Evolutionary conservation across 2,329 filamentous ascomycete genomes (phyloP).

Genomic region (Apiospora saccharicola): DNA sequence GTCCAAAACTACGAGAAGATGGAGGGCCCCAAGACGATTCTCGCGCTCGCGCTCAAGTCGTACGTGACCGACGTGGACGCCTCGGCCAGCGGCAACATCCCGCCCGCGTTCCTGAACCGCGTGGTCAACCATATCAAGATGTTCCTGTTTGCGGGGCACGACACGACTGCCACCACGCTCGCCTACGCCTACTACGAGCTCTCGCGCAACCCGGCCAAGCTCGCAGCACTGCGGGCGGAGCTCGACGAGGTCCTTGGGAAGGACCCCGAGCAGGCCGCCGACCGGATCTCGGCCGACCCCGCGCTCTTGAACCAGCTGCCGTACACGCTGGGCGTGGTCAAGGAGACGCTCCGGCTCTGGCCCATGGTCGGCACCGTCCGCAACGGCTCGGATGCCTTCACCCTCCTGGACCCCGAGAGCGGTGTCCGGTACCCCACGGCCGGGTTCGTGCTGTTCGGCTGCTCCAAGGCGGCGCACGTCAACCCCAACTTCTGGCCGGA

Average conservation of each 20-base stretch:
- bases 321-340: constrained; percentile 59
- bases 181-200: constrained; percentile 32
- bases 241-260: constrained; percentile 51
- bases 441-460: constrained; percentile 40
- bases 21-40: constrained; percentile 38
- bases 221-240: constrained; percentile 34
- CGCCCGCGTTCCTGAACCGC: constrained; percentile 33
- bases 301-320: constrained; percentile 55
- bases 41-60: constrained; percentile 38
- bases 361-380: constrained; percentile 52
- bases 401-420: constrained; percentile 50
- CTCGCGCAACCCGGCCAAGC: constrained; percentile 28
- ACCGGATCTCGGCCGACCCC: constrained; percentile 49
- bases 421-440: constrained; percentile 50
- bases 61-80: constrained; percentile 32
- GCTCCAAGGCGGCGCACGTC: constrained; percentile 39
- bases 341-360: constrained; percentile 60
- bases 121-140: constrained; percentile 35
- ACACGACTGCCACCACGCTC: constrained; percentile 38
- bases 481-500: constrained; percentile 53
- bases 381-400: constrained; percentile 42
- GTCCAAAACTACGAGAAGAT: constrained; percentile 36
- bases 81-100: constrained; percentile 27
- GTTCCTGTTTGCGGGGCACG: constrained; percentile 39
- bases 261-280: constrained; percentile 44